A percentile compares a stretch with the other conserved stretches of the same genome.
Conservation (phyloP, 1,284 basidiomycete species). For the Naganishia cerealis region DNA sequence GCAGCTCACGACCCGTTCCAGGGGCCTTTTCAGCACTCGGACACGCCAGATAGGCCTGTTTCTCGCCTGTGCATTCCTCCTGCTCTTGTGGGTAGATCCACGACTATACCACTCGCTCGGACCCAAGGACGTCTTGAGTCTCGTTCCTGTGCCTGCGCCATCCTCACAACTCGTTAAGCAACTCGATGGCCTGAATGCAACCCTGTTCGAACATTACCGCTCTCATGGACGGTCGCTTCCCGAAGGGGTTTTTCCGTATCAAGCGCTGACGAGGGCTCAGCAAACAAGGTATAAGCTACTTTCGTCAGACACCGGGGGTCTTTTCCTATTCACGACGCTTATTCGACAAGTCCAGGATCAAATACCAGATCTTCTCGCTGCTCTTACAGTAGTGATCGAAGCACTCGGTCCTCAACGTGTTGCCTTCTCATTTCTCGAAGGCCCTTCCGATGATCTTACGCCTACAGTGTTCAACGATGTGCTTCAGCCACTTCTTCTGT, state of each 20-base stretch:
- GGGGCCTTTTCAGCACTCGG: constrained; percentile 21
- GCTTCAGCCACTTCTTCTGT: constrained; percentile 43
- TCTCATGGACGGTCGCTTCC: constrained; percentile 29
- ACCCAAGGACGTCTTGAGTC: constrained; percentile 23
- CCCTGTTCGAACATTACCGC: constrained; percentile 28
- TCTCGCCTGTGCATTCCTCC: constrained; percentile 7
- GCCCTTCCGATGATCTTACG: constrained; percentile 51
- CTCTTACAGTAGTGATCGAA: constrained; percentile 45
- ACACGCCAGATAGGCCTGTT: constrained; percentile 19
- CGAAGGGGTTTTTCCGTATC: constrained; percentile 41
- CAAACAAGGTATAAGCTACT: constrained; percentile 44
- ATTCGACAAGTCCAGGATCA: constrained; percentile 48
- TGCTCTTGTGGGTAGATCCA: constrained; percentile 29
- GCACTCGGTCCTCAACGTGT: constrained; percentile 47
- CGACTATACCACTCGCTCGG: constrained; percentile 28
- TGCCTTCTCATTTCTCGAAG: constrained; percentile 51
- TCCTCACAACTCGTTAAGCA: constrained; percentile 8
- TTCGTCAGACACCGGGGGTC: constrained; percentile 20
- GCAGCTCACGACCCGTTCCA: constrained; percentile 11
- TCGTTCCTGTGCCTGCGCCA: constrained; percentile 20
- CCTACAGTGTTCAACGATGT: constrained; percentile 43
- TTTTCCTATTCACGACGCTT: constrained; percentile 47
- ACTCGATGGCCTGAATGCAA: constrained; percentile 16
- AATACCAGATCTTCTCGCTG: constrained; percentile 50
- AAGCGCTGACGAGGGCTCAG: constrained; percentile 43